Evolutionary conservation across 345 rosid genomes (phyloP), one percentile per base, ranked within the genome.

Genomic region (Rubroshorea leprosula): DNA sequence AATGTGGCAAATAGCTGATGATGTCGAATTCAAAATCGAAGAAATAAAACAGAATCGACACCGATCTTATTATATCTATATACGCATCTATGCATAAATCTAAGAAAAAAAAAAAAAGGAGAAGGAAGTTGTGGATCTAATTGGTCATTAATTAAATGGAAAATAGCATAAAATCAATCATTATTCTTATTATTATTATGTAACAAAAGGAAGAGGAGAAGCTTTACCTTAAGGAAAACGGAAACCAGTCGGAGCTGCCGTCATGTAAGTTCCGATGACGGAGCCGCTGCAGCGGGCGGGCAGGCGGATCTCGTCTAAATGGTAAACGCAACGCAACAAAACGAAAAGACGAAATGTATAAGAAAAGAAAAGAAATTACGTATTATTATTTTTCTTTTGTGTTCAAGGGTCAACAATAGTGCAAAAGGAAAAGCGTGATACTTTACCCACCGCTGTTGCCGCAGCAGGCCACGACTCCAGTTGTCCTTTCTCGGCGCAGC

Each of bases 371-470:
- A 27, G 8, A 27, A 27, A 27, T n/a, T n/a, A n/a, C n/a, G n/a
- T n/a, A n/a, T n/a, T n/a, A n/a, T n/a, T n/a, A n/a, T n/a, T n/a
- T n/a, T n/a, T n/a, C n/a, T n/a, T n/a, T n/a, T n/a, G 35, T 9
- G 35, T 29, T 29, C 4, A 9, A 29, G 35, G 35, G 49, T 45
- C 49, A 45, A 45, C 17, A 45, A 7, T 6, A 10, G 14, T n/a
- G n/a, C n/a, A 24, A 24, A 50, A 23, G n/a, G 3, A 7, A 25
- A 26, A 52, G n/a, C 13, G 10, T 26, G 57, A 54, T 54, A 18
- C 57, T 54, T 54, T 29, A 29, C 57, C 57, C 45, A 54, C 57
- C 57, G 57, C 6, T 54, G 19, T 17, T 31, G 45, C 44, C 57
- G 57, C 43, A 22, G 44, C 23, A 27, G 21, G 3, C 41, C 12